Conservation (phyloP, 306 rosid genomes). For the Quercus wislizeni region DNA sequence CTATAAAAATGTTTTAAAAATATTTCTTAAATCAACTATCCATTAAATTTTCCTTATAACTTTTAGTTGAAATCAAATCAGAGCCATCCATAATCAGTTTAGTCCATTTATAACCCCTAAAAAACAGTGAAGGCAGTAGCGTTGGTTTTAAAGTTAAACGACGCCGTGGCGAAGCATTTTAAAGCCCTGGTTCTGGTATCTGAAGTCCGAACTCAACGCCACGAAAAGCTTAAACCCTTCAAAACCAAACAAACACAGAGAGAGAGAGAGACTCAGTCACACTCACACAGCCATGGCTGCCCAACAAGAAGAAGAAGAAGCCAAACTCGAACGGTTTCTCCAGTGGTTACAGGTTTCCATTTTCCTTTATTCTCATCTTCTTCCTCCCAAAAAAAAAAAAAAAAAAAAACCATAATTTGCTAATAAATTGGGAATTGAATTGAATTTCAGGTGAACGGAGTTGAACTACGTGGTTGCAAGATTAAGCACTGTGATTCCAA, state of each 20-base stretch:
- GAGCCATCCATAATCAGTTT: too few relatives aligned
- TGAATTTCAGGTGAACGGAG: constrained; percentile 63
- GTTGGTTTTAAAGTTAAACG: too few relatives aligned
- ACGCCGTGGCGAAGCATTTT: too few relatives aligned
- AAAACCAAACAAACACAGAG: background rate
- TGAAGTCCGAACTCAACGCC: background rate
- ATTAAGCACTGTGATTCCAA: constrained; percentile 71
- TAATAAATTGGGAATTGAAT: constrained; percentile 22
- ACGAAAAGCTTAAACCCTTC: background rate
- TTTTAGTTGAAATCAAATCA: too few relatives aligned
- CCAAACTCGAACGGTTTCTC: constrained; percentile 62
- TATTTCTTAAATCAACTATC: too few relatives aligned
- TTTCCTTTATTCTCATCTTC: background rate
- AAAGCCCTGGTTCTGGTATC: too few relatives aligned
- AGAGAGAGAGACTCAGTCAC: too few relatives aligned
- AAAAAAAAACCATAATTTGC: background rate
- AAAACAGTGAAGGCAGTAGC: too few relatives aligned
- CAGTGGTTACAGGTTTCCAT: constrained; percentile 73
- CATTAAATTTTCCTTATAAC: too few relatives aligned
- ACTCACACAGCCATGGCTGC: constrained; percentile 44
- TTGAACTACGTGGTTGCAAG: constrained; percentile 67
- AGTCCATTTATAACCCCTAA: too few relatives aligned
- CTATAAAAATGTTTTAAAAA: too few relatives aligned
- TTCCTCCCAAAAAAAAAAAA: background rate
- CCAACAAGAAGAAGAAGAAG: constrained; percentile 36